Evolutionary conservation across 202 grass and related monocot genomes (phyloP).

Genomic region (Alloteropsis angusta): DNA sequence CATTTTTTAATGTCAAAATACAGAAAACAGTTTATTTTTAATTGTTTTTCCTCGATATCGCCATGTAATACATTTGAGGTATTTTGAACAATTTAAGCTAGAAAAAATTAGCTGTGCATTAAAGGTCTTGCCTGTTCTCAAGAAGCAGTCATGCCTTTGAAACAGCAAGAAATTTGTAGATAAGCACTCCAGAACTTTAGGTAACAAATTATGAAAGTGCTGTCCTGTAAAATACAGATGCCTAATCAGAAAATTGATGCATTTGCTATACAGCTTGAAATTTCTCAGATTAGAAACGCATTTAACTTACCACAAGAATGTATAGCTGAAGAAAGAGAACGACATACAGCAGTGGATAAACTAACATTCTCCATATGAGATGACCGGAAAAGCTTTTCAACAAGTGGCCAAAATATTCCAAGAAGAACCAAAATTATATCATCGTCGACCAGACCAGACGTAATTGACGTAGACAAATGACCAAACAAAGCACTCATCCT

Average conservation of each 20-base stretch:
- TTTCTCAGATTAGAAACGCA: conserved; percentile 7
- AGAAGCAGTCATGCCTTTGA: conserved; percentile 91
- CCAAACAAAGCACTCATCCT: conserved; percentile 84
- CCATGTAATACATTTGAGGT: too few species aligned
- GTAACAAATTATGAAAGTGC: conserved; percentile 64
- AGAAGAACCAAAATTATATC: conserved; percentile 63
- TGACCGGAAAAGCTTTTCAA: conserved; percentile 80
- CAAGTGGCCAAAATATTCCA: conserved; percentile 77
- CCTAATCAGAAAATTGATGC: neutral
- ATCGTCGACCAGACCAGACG: conserved; percentile 60
- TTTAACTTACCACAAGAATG: conserved; percentile 64
- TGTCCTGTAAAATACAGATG: conserved; percentile 46
- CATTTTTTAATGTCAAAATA: neutral
- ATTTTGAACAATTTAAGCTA: neutral
- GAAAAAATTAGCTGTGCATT: neutral
- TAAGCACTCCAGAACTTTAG: conserved; percentile 77
- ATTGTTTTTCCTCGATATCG: neutral
- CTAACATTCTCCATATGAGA: conserved; percentile 73
- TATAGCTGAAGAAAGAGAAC: conserved; percentile 75
- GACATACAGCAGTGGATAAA: conserved; percentile 78
- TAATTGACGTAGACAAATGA: conserved; percentile 43
- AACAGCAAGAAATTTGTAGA: conserved; percentile 78
- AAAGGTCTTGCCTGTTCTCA: conserved; percentile 63
- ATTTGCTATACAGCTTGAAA: conserved; percentile 13
- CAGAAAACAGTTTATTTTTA: neutral